Evolutionary conservation across 768 basidiomycete species (phyloP), one percentile per base, ranked within the genome.

Genomic region (Cyclocybe cylindracea): DNA sequence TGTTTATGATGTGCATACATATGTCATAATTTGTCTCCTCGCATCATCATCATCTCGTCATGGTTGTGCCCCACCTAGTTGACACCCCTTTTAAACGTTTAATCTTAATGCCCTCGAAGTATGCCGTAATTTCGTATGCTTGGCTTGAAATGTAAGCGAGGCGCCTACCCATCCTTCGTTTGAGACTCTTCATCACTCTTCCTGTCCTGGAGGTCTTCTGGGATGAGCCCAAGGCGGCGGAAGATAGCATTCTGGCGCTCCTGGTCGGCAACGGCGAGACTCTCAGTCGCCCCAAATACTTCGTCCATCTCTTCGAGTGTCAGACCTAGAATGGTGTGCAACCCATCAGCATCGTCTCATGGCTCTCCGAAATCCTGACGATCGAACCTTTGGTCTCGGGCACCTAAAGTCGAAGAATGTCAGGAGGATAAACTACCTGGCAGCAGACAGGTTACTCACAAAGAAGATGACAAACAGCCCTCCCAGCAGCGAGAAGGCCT

Each of bases 231-330:
- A 53, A 91, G 82, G 33, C 83, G 79, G 55, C 75, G 74, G 59
- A 83, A 77, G 53, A 90, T 87, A 14, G 61, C 70, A 38, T 69
- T 63, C 50, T 77, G 72, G 11, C 76, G 71, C 32, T 64, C 65
- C 55, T 76, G 71, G 64, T 91, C 89, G 13, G 80, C 79, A 9
- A 71, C 72, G 1, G 78, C 83, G 40, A 85, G 68, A 34, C 80
- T 80, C 42, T 64, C 66, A 7, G 69, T 71, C 46, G 80, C 80
- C 32, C 85, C 84, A 65, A 92, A 92, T 14, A 87, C 80, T 29
- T 80, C 80, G 66, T 92, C 89, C 82, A 91, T 87, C 66, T 91
- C 87, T 62, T 91, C 89, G 41, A 91, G 73, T 2, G 82, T 79
- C 3, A 87, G 73, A 32, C 82, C 71, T 74, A 50, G 4, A 44